A percentile compares a stretch with the other conserved stretches of the same genome.
Conservation (phyloP, 1,139 yeast genomes). For the Taphrina wiesneri region DNA sequence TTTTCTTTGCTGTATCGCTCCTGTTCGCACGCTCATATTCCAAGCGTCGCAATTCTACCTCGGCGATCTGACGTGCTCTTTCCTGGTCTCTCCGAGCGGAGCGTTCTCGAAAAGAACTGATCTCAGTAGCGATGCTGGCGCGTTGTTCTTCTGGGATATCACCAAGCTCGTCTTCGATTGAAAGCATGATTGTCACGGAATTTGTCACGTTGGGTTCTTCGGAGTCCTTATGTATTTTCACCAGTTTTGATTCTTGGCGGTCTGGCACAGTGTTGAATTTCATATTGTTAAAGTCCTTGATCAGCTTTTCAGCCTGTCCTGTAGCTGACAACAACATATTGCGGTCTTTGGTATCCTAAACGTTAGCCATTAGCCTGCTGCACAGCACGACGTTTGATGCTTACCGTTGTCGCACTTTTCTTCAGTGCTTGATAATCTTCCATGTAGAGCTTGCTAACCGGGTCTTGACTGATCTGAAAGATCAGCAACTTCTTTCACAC, state of each 20-base stretch:
- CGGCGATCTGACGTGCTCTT: constrained; percentile 41
- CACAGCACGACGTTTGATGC: background rate
- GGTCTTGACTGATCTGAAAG: constrained; percentile 3
- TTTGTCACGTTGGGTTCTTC: background rate
- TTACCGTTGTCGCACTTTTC: background rate
- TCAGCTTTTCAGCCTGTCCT: constrained; percentile 9
- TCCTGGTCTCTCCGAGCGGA: constrained; percentile 42
- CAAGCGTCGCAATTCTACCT: constrained; percentile 37
- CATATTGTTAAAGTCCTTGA: constrained; percentile 18
- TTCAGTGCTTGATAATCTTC: constrained; percentile 8
- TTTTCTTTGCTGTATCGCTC: background rate
- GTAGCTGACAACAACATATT: constrained; percentile 1
- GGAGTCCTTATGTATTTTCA: background rate
- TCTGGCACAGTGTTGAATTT: background rate
- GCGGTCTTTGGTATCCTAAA: constrained; percentile 25
- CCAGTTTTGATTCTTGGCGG: background rate
- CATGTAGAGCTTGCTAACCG: constrained; percentile 7
- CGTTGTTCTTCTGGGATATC: constrained; percentile 43
- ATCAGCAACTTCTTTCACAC: background rate
- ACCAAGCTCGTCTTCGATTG: constrained; percentile 40
- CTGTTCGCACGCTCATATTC: constrained; percentile 20
- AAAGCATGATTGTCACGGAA: constrained; percentile 31
- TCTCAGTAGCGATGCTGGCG: constrained; percentile 43
- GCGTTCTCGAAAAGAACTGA: constrained; percentile 45
- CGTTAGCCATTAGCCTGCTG: background rate